phyloP scores from a whole-genome alignment of 495 filamentous ascomycete species.

The Talaromyces borbonicus region DNA sequence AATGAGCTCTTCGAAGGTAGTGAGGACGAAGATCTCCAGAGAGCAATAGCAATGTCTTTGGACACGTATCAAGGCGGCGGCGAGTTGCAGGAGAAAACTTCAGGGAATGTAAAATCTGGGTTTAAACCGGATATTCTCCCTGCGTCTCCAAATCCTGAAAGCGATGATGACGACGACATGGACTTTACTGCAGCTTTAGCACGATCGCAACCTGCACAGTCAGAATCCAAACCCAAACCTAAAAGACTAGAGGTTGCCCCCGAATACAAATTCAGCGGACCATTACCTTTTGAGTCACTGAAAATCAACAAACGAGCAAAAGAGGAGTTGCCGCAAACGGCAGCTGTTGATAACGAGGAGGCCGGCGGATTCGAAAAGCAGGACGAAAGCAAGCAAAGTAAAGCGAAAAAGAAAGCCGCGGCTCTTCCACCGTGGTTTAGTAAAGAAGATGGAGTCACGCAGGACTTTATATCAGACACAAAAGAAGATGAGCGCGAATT shows the following conservation, averaged over 20 bases:
- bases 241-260: background rate
- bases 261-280: constrained; percentile 49
- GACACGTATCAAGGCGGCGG: constrained; percentile 13
- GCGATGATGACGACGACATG: constrained; percentile 34
- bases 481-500: constrained; percentile 16
- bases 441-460: constrained; percentile 14
- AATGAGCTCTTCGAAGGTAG: constrained; percentile 35
- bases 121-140: no score
- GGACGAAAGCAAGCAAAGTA: constrained; percentile 9
- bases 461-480: constrained; percentile 27
- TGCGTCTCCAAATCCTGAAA: constrained; percentile 14
- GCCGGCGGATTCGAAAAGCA: constrained; percentile 63
- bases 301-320: constrained; percentile 52
- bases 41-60: constrained; percentile 78
- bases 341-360: constrained; percentile 40
- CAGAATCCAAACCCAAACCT: constrained; percentile 13
- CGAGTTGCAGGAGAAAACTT: background rate
- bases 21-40: constrained; percentile 68
- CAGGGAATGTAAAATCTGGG: no score
- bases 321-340: constrained; percentile 32
- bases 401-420: constrained; percentile 41
- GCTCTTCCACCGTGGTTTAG: constrained; percentile 85
- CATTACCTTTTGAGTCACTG: constrained; percentile 82
- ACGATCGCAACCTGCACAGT: constrained; percentile 27
- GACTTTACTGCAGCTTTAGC: constrained; percentile 35